These are phyloP conservation scores for Vigna trinervia DNA, from an alignment of 306 rosid genomes.

Conservation along the genomic window DNA sequence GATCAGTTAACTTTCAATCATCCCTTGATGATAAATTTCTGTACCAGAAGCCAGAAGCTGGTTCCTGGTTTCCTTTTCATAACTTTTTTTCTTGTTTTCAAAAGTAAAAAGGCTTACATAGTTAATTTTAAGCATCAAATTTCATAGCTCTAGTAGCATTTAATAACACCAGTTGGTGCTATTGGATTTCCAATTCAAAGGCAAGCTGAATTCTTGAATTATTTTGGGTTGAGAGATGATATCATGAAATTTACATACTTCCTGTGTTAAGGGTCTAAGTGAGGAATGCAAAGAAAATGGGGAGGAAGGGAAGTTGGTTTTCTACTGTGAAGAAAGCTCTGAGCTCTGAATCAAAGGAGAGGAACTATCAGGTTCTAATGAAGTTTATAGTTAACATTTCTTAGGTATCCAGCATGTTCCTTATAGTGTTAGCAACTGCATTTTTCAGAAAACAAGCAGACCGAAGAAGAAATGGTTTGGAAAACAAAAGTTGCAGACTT, in stretches of 20 bases:
- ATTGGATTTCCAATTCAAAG: slow-evolving; percentile 33
- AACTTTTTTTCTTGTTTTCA: background rate
- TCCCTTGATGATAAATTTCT: background rate
- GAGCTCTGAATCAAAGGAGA: slow-evolving; percentile 87
- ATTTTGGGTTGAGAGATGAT: slow-evolving; percentile 32
- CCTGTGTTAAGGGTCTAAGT: slow-evolving; percentile 47
- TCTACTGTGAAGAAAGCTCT: slow-evolving; percentile 94
- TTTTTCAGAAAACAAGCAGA: slow-evolving; percentile 62
- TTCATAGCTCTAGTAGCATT: slow-evolving; percentile 8
- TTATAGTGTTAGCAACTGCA: slow-evolving; percentile 26
- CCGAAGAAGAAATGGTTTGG: slow-evolving; percentile 98
- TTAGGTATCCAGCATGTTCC: slow-evolving; percentile 23
- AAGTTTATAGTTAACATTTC: slow-evolving; percentile 13
- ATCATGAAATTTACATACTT: slow-evolving; percentile 36
- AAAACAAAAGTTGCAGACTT: slow-evolving; percentile 64
- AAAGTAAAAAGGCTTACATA: slow-evolving; percentile 14
- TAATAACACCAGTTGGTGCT: slow-evolving; percentile 18
- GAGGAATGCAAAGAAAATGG: slow-evolving; percentile 86
- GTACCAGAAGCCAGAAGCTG: slow-evolving; percentile 24
- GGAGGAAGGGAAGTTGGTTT: slow-evolving; percentile 93
- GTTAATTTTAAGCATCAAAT: slow-evolving; percentile 9
- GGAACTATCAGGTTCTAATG: slow-evolving; percentile 68
- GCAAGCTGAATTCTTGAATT: background rate
- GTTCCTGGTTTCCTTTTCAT: background rate
- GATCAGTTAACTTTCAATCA: background rate